Base-by-base conservation (phyloP, 75 land plant species). In the Ceratopteris richardii region DNA sequence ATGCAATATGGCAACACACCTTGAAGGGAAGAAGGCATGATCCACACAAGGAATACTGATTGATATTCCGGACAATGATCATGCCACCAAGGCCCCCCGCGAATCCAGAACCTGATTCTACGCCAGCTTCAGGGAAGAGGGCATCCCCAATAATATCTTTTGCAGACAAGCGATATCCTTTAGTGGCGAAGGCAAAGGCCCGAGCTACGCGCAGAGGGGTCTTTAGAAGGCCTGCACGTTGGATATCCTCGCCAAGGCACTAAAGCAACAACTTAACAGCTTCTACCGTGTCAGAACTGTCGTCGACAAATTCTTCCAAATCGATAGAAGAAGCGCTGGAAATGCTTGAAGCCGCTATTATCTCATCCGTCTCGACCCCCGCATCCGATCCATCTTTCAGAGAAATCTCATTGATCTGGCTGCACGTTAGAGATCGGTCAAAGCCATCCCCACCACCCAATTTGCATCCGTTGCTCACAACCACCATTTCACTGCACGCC, bases 21-120 rank as follows among this genome's bases (percentile, higher is more conserved):
- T 78, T 74, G 51, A 92, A 92, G 11, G 97, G 97, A 26, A 92
- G 73, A 67, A 92, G 73, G 69, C 97, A 92, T 7, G 84, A 73
- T 39, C 81, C 89, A 58, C 97, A 92, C 39, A 79, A 76, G 0
- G 97, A 85, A 65, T 81, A 92, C 24, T 76, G 66, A 47, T 82
- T 78, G 31, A 88, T 77, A 68, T 80, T 90, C 28, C 86, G 79
- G 56, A 92, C 94, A 61, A 88, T 75, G 39, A 92, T 94, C 69
- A 88, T 73, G 37, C 94, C 94, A 42, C 96, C 92, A 27, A 61
- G 56, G 57, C 97, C 93, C 46, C 88, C 89, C 22, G 86, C 97
- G 57, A 57, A 68, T n/a, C 95, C 90, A 52, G 44, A 53, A 24
- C 68, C 58, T 56, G 42, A 57, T 19, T 78, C 84, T 44, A 85